phyloP scores from a whole-genome alignment of 257 asterid species.

The Ajuga chamaepitys region DNA sequence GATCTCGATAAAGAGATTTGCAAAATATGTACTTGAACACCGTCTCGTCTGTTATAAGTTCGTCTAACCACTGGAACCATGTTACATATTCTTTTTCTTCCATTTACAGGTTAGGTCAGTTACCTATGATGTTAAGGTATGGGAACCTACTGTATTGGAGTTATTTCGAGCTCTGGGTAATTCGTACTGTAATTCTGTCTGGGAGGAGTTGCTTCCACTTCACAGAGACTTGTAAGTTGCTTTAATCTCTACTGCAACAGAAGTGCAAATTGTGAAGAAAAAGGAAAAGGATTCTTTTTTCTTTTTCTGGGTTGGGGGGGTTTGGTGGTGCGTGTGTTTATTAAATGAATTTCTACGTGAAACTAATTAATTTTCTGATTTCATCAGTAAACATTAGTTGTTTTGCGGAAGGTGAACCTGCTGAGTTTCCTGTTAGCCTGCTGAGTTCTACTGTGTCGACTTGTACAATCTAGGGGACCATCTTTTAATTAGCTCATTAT shows the following conservation, averaged over 20 bases:
- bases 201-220: slow-evolving; percentile 81
- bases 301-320: too few relatives aligned
- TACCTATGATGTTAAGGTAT: slow-evolving; percentile 85
- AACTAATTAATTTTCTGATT: background rate
- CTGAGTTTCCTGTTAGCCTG: background rate
- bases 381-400: background rate
- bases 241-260: slow-evolving; percentile 8
- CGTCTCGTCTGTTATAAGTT: background rate
- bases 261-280: too few relatives aligned
- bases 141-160: slow-evolving; percentile 87
- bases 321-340: too few relatives aligned
- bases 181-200: slow-evolving; percentile 73
- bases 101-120: slow-evolving; percentile 79
- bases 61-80: background rate
- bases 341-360: background rate
- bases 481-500: background rate
- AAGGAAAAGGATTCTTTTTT: too few relatives aligned
- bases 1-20: background rate
- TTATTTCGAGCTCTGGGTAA: slow-evolving; percentile 79
- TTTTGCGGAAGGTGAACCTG: background rate
- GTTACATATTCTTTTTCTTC: slow-evolving; percentile 16
- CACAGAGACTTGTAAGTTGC: slow-evolving; percentile 50
- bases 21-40: background rate
- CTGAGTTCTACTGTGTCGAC: background rate
- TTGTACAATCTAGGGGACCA: background rate